These are phyloP conservation scores for Ceratocystis destructans DNA, from an alignment of 2,329 filamentous ascomycete species.

Conservation along the genomic window DNA sequence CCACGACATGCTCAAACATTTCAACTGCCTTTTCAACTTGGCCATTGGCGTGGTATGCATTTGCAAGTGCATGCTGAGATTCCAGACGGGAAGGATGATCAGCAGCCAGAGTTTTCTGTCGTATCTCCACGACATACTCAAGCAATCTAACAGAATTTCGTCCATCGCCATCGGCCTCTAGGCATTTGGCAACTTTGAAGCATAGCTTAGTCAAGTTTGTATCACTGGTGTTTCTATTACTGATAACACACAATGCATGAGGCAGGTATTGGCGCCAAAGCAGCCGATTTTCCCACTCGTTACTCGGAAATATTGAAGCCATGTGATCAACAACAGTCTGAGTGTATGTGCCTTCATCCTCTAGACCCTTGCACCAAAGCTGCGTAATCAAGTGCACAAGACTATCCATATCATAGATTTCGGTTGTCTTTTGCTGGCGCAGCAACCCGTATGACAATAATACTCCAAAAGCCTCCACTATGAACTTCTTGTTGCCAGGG, in stretches of 20 bases:
- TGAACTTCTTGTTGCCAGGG: neutral
- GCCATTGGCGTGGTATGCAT: too few species aligned
- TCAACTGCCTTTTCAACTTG: too few species aligned
- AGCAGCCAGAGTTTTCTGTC: too few species aligned
- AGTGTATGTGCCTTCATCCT: neutral
- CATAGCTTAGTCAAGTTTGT: rapidly evolving
- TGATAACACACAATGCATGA: neutral
- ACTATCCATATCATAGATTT: neutral
- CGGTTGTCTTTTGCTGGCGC: neutral
- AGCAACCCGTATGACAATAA: neutral
- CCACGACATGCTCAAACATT: too few species aligned
- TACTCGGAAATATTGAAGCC: neutral
- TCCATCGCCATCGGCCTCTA: neutral
- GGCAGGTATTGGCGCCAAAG: neutral
- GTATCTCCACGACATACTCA: too few species aligned
- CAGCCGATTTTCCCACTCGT: neutral
- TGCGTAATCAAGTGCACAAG: neutral
- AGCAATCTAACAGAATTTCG: neutral
- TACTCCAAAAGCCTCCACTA: neutral
- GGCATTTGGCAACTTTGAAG: neutral
- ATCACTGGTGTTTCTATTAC: neutral
- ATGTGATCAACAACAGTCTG: neutral
- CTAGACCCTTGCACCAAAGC: neutral
- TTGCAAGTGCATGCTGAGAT: too few species aligned
- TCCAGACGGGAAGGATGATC: too few species aligned